Conservation (phyloP, 2,329 filamentous ascomycete genomes). For the Fusarium duplospermum region DNA sequence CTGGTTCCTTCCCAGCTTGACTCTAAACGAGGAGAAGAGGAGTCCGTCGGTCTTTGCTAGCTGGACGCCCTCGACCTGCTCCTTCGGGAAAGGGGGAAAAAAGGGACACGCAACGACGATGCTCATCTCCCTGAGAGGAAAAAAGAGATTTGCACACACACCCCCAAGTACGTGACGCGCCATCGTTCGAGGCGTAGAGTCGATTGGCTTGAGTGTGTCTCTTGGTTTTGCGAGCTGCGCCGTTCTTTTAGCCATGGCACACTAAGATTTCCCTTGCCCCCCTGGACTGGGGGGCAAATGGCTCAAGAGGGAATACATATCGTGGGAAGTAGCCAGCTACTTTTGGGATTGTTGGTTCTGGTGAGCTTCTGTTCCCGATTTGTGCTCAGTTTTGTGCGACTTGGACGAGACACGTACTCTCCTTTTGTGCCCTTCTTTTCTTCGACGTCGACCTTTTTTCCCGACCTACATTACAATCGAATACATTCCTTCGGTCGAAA, state of each 20-base stretch:
- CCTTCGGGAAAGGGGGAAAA: constrained; percentile 7
- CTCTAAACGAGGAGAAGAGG: neutral
- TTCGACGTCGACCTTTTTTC: constrained; percentile 3
- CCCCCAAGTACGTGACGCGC: neutral
- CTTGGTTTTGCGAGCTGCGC: neutral
- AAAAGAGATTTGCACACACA: constrained; percentile 9
- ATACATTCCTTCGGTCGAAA: neutral
- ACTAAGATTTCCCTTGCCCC: neutral
- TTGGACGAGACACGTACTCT: neutral
- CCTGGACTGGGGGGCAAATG: neutral
- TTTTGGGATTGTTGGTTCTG: neutral
- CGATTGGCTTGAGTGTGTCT: neutral
- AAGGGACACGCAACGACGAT: constrained; percentile 1
- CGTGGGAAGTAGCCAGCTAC: neutral
- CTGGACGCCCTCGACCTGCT: constrained; percentile 14
- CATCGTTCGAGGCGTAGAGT: constrained; percentile 9
- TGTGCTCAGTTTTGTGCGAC: neutral
- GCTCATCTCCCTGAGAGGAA: constrained; percentile 9
- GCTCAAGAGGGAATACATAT: constrained; percentile 2
- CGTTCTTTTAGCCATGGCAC: neutral
- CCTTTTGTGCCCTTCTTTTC: neutral
- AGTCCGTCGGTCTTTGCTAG: neutral
- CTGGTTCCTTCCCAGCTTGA: neutral
- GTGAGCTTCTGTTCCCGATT: neutral
- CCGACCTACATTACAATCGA: neutral